Percentiles rank a stretch among this genome's conserved stretches.
phyloP scores from a whole-genome alignment of 768 basidiomycete genomes.

The Sistotremastrum suecicum region DNA sequence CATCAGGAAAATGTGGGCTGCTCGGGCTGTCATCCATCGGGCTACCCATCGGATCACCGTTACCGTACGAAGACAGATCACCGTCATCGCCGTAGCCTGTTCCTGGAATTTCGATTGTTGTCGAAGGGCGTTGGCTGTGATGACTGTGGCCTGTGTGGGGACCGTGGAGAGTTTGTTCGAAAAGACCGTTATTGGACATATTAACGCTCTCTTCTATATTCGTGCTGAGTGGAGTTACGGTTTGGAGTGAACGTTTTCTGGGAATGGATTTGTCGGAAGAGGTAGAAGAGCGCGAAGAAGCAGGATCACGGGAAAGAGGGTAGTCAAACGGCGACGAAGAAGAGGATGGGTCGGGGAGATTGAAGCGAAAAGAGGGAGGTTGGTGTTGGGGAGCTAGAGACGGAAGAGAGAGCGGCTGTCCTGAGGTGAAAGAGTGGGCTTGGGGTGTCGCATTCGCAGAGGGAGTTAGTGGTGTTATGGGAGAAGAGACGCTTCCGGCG shows the following conservation, averaged over 20 bases:
- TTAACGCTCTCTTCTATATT: constrained; percentile 16
- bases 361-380: constrained; percentile 26
- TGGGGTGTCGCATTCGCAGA: constrained; percentile 4
- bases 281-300: constrained; percentile 28
- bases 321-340: constrained; percentile 13
- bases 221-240: constrained; percentile 20
- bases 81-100: constrained; percentile 8
- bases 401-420: constrained; percentile 10
- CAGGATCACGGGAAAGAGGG: constrained; percentile 22
- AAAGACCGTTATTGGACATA: constrained; percentile 12
- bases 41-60: background rate
- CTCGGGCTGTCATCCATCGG: constrained; percentile 20
- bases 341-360: constrained; percentile 28
- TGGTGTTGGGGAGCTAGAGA: constrained; percentile 27
- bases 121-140: constrained; percentile 18
- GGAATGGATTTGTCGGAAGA: constrained; percentile 43
- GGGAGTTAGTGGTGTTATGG: constrained; percentile 5
- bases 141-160: constrained; percentile 22
- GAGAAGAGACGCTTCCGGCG: constrained; percentile 20
- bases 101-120: constrained; percentile 15
- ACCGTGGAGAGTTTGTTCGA: constrained; percentile 5
- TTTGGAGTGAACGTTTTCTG: constrained; percentile 52
- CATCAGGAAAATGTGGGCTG: constrained; percentile 10
- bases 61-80: no score
- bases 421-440: background rate